These are phyloP conservation scores for Passalora sequoiae DNA, from an alignment of 2,329 filamentous ascomycete genomes.

Conservation along the genomic window DNA sequence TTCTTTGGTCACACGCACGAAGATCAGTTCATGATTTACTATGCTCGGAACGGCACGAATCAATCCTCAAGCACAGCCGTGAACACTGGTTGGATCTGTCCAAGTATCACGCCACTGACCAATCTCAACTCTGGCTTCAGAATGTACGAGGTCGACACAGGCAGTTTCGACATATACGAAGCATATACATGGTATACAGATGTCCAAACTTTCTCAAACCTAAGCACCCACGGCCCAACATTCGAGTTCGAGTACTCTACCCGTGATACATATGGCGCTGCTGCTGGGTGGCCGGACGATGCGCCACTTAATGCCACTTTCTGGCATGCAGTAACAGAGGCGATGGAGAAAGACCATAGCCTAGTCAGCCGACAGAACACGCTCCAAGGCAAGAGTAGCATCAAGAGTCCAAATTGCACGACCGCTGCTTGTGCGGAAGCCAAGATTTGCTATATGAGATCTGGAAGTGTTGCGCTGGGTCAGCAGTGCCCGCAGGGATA, in stretches of 20 bases:
- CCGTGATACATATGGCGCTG: conserved; percentile 45
- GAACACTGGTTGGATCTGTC: conserved; percentile 50
- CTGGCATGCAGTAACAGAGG: conserved; percentile 55
- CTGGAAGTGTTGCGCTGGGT: conserved; percentile 51
- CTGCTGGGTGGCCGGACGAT: conserved; percentile 42
- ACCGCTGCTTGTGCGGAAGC: conserved; percentile 48
- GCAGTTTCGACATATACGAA: conserved; percentile 50
- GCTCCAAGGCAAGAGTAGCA: conserved; percentile 50
- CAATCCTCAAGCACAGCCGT: conserved; percentile 39
- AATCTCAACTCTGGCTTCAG: conserved; percentile 52
- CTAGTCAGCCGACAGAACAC: conserved; percentile 50
- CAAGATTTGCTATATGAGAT: conserved; percentile 57
- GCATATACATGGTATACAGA: conserved; percentile 52
- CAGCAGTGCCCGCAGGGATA: conserved; percentile 50
- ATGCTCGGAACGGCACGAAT: conserved; percentile 44
- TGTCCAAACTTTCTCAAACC: conserved; percentile 41
- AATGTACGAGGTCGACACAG: conserved; percentile 53
- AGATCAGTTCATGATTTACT: conserved; percentile 52
- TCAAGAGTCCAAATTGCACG: conserved; percentile 49
- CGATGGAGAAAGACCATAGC: conserved; percentile 48
- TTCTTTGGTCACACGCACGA: conserved; percentile 55
- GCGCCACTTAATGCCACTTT: conserved; percentile 56
- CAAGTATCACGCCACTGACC: conserved; percentile 50
- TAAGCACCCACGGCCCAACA: conserved; percentile 42
- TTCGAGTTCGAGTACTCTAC: conserved; percentile 51